phyloP scores from a whole-genome alignment of 2,329 filamentous ascomycete species.

The Penicillium sp. region DNA sequence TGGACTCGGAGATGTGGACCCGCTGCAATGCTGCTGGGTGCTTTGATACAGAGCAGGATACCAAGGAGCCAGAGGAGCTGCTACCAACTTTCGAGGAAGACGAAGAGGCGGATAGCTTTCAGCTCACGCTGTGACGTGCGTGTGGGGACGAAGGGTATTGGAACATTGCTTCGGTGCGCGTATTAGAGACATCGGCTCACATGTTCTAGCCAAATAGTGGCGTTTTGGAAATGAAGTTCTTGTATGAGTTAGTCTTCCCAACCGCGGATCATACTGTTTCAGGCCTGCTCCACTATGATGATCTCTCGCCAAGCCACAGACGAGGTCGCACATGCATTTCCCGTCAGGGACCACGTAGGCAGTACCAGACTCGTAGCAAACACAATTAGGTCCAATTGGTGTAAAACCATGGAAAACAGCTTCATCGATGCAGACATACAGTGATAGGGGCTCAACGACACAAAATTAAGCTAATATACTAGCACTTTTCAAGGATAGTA shows the following conservation, averaged over 20 bases:
- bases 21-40: slow-evolving; percentile 41
- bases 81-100: slow-evolving; percentile 40
- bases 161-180: slow-evolving; percentile 12
- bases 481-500: neutral
- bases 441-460: neutral
- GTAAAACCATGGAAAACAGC: neutral
- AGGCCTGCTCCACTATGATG: slow-evolving; percentile 25
- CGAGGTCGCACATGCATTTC: slow-evolving; percentile 17
- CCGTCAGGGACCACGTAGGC: slow-evolving; percentile 6
- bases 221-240: slow-evolving; percentile 21
- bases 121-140: slow-evolving; percentile 37
- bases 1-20: slow-evolving; percentile 47
- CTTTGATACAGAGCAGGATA: slow-evolving; percentile 32
- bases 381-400: neutral
- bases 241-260: slow-evolving; percentile 2
- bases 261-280: slow-evolving; percentile 29
- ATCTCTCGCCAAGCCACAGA: slow-evolving; percentile 17
- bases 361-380: neutral
- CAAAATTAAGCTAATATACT: neutral
- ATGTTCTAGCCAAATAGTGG: slow-evolving; percentile 11
- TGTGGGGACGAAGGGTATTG: neutral
- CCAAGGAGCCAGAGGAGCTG: slow-evolving; percentile 27
- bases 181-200: slow-evolving; percentile 8
- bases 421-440: neutral
- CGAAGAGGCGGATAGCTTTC: slow-evolving; percentile 42